A percentile compares a stretch with the other conserved stretches of the same genome.
phyloP scores from a whole-genome alignment of 73 alveolate species.

The Paramecium sonneborni region DNA sequence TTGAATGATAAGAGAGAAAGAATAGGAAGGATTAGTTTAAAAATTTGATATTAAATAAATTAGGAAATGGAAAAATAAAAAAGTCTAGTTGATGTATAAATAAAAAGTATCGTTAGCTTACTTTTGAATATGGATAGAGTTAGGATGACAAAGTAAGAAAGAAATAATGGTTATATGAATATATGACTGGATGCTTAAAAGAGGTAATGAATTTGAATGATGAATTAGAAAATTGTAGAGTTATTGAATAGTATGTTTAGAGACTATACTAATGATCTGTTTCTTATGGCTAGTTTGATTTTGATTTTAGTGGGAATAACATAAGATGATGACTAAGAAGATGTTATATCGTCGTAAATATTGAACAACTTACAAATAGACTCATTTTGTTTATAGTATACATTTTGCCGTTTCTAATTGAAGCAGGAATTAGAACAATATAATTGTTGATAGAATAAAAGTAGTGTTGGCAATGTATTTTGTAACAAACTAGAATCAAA shows the following conservation, averaged over 20 bases:
- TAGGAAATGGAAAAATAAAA: constrained; percentile 17
- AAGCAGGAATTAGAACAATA: background rate
- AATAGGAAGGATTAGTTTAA: background rate
- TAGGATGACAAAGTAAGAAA: background rate
- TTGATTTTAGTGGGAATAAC: background rate
- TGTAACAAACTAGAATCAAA: background rate
- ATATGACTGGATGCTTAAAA: background rate
- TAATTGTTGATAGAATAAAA: background rate
- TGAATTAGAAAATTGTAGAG: background rate
- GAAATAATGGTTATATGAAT: background rate
- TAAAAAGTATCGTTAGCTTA: background rate
- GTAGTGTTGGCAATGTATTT: background rate
- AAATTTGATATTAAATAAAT: background rate
- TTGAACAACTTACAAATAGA: background rate
- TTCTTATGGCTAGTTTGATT: background rate
- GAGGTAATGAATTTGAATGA: background rate
- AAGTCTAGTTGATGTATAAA: background rate
- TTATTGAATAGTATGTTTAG: background rate
- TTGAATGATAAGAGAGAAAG: too few species aligned
- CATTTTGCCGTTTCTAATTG: constrained; percentile 27
- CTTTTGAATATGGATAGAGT: constrained; percentile 6
- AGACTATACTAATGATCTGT: background rate
- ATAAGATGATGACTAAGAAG: background rate
- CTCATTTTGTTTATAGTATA: background rate
- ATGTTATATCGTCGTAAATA: background rate